A percentile compares a stretch with the other conserved stretches of the same genome.
Conservation (phyloP, 495 filamentous ascomycete genomes). For the Podospora fimiseda region DNA sequence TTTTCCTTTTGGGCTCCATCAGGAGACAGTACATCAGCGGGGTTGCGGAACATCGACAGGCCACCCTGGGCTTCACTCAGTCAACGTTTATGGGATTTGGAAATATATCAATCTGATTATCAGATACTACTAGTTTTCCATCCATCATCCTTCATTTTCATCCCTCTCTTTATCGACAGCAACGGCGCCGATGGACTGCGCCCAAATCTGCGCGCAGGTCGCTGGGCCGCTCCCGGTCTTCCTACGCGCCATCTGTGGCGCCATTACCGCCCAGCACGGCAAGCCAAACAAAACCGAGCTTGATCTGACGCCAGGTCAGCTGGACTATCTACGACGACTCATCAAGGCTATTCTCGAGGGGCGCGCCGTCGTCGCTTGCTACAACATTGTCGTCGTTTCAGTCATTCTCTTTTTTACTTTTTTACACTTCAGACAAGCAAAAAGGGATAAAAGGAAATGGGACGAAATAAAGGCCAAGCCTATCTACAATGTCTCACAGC, state of each 20-base stretch:
- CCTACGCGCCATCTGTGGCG: conserved; percentile 1
- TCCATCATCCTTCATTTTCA: not conserved
- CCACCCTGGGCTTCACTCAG: too few relatives aligned
- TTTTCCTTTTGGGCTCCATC: too few relatives aligned
- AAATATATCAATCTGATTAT: too few relatives aligned
- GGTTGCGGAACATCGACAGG: too few relatives aligned
- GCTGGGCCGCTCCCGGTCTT: not conserved
- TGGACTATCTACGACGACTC: conserved; percentile 28
- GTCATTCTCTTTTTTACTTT: conserved; percentile 24
- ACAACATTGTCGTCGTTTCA: conserved; percentile 30
- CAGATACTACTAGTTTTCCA: not conserved
- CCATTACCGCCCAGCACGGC: too few relatives aligned
- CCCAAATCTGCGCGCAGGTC: not conserved
- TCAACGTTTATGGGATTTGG: too few relatives aligned
- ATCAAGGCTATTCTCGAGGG: conserved; percentile 28
- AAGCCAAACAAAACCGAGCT: too few relatives aligned
- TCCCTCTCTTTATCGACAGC: not conserved
- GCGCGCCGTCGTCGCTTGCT: conserved; percentile 27
- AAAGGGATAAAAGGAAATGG: conserved; percentile 19
- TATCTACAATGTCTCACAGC: not conserved
- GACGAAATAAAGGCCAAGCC: not conserved
- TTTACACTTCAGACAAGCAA: conserved; percentile 20
- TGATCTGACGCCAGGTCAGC: conserved; percentile 24
- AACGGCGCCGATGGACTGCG: not conserved
- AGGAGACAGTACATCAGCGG: too few relatives aligned